Evolutionary conservation across 768 basidiomycete genomes (phyloP).

Genomic region (Hemileccinum impolitum): DNA sequence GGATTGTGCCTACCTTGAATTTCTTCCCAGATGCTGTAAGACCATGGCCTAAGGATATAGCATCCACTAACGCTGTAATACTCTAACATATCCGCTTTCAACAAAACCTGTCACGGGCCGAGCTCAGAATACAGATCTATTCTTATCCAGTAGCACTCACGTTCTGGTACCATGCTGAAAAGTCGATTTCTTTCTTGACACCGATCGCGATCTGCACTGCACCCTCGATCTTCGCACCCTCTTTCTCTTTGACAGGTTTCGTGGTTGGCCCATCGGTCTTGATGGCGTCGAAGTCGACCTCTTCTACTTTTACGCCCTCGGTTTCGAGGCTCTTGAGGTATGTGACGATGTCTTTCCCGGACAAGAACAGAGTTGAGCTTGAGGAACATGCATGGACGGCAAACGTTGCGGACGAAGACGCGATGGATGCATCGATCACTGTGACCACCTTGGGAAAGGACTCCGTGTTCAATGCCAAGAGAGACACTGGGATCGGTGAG

Average conservation of each 20-base stretch:
- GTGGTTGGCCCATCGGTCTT: constrained; percentile 42
- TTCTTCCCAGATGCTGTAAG: constrained; percentile 94
- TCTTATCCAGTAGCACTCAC: constrained; percentile 40
- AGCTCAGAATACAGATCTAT: constrained; percentile 5
- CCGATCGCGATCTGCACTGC: constrained; percentile 91
- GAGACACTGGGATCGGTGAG: constrained; percentile 58
- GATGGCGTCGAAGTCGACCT: constrained; percentile 68
- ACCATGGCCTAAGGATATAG: constrained; percentile 98
- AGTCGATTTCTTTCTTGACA: constrained; percentile 94
- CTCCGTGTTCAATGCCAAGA: constrained; percentile 62
- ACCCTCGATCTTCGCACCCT: constrained; percentile 80
- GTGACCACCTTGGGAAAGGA: constrained; percentile 71
- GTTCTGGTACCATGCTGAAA: constrained; percentile 90
- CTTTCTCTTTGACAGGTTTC: constrained; percentile 54
- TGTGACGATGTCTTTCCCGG: constrained; percentile 67
- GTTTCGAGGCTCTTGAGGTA: constrained; percentile 75
- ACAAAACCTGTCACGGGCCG: constrained; percentile 63
- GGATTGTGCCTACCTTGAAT: constrained; percentile 68
- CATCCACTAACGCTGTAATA: constrained; percentile 99
- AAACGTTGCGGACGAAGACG: constrained; percentile 56
- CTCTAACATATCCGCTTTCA: constrained; percentile 98
- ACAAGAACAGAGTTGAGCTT: constrained; percentile 69
- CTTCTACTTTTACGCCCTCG: constrained; percentile 58
- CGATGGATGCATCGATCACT: constrained; percentile 76
- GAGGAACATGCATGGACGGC: constrained; percentile 78